Evolutionary conservation across 2,329 filamentous ascomycete species (phyloP), one percentile per base, ranked within the genome.

Genomic region (Laburnicola sp.): DNA sequence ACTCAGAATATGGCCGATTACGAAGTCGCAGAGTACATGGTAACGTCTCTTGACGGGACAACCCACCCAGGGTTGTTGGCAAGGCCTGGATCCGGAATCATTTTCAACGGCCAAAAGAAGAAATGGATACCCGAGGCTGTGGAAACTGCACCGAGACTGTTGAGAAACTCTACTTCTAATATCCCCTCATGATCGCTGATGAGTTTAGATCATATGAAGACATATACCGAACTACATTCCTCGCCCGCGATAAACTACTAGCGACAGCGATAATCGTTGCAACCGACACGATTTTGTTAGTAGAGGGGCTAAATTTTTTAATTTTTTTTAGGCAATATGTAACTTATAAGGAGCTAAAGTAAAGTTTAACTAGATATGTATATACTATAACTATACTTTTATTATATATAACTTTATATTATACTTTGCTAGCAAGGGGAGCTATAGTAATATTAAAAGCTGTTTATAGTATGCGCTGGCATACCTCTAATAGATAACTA

Each of bases 1-100:
- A n/a, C n/a, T n/a, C n/a, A n/a, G n/a, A n/a, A n/a, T n/a, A 47
- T 47, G 44, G 16, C 44, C 9, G 44, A 47, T 11, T 47, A 47
- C 16, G 34, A 47, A 28, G 44, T 42, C 35, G 45, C 45, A 7
- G 45, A 48, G 21, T 48, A 41, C 22, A 48, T 48, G 45, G 45
- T 41, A 11, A 41, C 21, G 32, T 37, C 30, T 3, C 45, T 48
- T 22, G 45, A 40, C 11, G 45, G 45, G 6, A 26, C 21, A 25
- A 21, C 21, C 8, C 45, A 48, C 22, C 30, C 45, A 41, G 45
- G 36, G 11, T 39, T 44, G 34, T 38, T 38, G n/a, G 47, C 31
- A 22, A 26, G 41, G 30, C 39, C 39, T 4, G 47, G 39, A 8
- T 44, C 39, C 4, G 47, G 47, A 3, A 34, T 50, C 31, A 25